phyloP scores from a whole-genome alignment of 2,329 filamentous ascomycete genomes.

The Sporothrix luriei region DNA sequence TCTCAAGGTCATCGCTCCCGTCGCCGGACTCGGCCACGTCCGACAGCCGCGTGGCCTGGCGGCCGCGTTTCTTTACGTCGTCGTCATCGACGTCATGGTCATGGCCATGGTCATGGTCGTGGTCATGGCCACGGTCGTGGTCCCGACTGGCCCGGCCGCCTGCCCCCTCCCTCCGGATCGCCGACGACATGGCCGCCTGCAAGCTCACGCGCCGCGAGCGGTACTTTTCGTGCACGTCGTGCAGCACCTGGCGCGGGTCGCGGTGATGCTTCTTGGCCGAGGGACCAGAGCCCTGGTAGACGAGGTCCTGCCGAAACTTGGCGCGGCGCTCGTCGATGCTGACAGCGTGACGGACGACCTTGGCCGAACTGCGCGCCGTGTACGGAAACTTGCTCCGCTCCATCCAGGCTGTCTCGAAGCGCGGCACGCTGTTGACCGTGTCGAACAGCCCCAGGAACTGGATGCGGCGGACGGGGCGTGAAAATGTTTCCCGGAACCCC shows the following conservation, averaged over 20 bases:
- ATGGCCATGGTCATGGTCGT: background rate
- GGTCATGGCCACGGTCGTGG: background rate
- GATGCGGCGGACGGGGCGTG: conserved; percentile 71
- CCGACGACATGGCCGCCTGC: conserved; percentile 23
- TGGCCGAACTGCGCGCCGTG: conserved; percentile 59
- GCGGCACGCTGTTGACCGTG: conserved; percentile 77
- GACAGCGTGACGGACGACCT: conserved; percentile 68
- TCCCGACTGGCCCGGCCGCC: background rate
- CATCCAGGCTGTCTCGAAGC: conserved; percentile 77
- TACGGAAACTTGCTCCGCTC: conserved; percentile 76
- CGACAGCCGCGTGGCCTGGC: conserved; percentile 24
- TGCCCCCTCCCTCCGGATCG: background rate
- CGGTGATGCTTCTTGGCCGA: conserved; percentile 35
- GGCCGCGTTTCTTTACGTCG: conserved; percentile 31
- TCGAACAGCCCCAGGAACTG: conserved; percentile 79
- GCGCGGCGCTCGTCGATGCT: conserved; percentile 71
- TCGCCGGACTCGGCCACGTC: conserved; percentile 6
- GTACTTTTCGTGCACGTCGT: conserved; percentile 45
- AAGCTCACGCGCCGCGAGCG: conserved; percentile 36
- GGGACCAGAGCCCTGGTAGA: conserved; percentile 53
- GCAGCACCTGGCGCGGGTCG: conserved; percentile 37
- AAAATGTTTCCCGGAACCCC: conserved; percentile 79
- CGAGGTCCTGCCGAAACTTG: conserved; percentile 71
- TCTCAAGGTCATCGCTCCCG: conserved; percentile 30
- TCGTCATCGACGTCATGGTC: background rate